Base-by-base conservation (phyloP, 352 stramenopile species). In the Globisporangium sylvaticum region DNA sequence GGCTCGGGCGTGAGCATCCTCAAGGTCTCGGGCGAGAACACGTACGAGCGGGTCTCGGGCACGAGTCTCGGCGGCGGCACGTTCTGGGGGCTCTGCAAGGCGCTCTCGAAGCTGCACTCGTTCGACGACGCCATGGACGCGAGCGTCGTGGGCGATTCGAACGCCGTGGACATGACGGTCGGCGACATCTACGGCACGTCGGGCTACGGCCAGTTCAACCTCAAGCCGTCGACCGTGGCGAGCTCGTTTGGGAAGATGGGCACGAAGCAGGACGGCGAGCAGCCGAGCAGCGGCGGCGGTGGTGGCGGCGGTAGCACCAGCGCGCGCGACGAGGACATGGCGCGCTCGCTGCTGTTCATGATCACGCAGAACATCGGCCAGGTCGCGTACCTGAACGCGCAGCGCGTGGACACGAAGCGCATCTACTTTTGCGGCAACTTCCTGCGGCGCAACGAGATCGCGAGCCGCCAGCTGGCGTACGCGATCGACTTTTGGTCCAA, bases 361-460 rank as follows among this genome's bases (percentile, higher is more conserved):
- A 97, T 99, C 55, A 99, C 97, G 25, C 98, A 98, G 67, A 99
- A 99, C 77, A 94, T 99, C 68, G 96, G 95, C 20, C 84, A 92
- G 63, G 67, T 99, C 6, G 96, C 97, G 22, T 98, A 98, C 76
- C 77, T 99, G 25, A 98, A 98, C 78, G 97, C 97, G 15, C 84
- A 94, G 70, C 83, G 97, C 22, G 88, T 94, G 74, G 82, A 93
- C 44, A 98, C 94, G 24, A 79, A 80, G 32, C 85, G 94, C 24
- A 99, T 99, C 71, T 96, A 97, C 71, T 98, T 98, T 75, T 94
- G 90, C 10, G 94, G 94, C 59, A 99, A 98, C 69, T 99, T 99
- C 63, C 72, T 99, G 62, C 90, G 97, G 50, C 87, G 98, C 58
- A 99, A 99, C 69, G 90, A 97, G 66, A 94, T 98, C 66, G 95